phyloP scores from a whole-genome alignment of 2,329 filamentous ascomycete genomes.

The Metarhizium rileyi region DNA sequence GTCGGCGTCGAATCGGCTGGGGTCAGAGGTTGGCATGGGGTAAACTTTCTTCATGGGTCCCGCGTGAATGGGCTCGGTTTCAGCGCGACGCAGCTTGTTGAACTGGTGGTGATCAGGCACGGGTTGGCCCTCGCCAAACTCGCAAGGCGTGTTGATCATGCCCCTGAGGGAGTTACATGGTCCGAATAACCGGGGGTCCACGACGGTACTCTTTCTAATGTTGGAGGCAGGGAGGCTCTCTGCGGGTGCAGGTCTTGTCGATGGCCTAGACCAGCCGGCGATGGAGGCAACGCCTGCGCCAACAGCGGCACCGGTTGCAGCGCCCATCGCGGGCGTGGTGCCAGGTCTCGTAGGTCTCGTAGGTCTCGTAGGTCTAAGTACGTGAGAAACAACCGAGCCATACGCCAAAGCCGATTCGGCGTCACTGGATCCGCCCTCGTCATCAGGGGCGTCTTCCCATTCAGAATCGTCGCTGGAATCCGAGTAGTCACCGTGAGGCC shows the following conservation, averaged over 20 bases:
- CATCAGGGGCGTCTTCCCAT: slow-evolving; percentile 48
- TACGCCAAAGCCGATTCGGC: slow-evolving; percentile 32
- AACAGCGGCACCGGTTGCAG: slow-evolving; percentile 22
- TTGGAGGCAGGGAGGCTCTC: slow-evolving; percentile 11
- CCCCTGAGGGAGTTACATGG: slow-evolving; percentile 52
- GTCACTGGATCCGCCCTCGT: slow-evolving; percentile 25
- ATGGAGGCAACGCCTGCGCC: slow-evolving; percentile 14
- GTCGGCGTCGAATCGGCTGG: slow-evolving; percentile 48
- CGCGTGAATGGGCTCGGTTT: slow-evolving; percentile 12
- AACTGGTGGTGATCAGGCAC: slow-evolving; percentile 17
- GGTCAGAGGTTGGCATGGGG: slow-evolving; percentile 57
- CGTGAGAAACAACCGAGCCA: slow-evolving; percentile 18
- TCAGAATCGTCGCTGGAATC: slow-evolving; percentile 37
- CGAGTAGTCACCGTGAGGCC: slow-evolving; percentile 22
- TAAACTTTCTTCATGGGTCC: slow-evolving; percentile 51
- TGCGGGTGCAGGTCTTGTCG: slow-evolving; percentile 1
- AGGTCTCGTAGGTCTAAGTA: slow-evolving; percentile 10
- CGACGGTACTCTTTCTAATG: slow-evolving; percentile 36
- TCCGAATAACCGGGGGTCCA: slow-evolving; percentile 50
- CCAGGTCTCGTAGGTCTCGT: slow-evolving; percentile 10
- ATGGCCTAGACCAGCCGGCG: slow-evolving; percentile 1
- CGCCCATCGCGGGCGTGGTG: slow-evolving; percentile 9
- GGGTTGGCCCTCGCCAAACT: slow-evolving; percentile 33
- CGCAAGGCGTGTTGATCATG: slow-evolving; percentile 40
- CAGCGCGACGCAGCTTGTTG: slow-evolving; percentile 13